phyloP scores from a whole-genome alignment of 306 rosid species.

The Vachellia collinsii region DNA sequence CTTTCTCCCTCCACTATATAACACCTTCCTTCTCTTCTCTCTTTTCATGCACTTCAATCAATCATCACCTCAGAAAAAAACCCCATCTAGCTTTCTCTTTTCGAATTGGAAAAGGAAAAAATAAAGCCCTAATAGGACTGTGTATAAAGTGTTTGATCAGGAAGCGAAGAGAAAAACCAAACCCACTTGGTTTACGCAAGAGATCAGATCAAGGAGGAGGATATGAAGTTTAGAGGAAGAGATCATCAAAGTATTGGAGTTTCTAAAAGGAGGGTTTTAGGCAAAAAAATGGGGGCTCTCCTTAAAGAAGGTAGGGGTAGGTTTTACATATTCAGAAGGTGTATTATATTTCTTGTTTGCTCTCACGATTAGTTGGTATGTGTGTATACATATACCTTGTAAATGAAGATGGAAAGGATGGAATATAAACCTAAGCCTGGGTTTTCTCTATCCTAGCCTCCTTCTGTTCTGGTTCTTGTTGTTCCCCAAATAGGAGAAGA shows the following conservation, averaged over 20 bases:
- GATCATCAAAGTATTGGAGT: slow-evolving; percentile 34
- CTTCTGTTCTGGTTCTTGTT: slow-evolving; percentile 2
- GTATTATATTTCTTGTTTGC: slow-evolving; percentile 51
- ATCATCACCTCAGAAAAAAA: slow-evolving; percentile 35
- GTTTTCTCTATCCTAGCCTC: neutral
- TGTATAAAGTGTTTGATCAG: slow-evolving; percentile 28
- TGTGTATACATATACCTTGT: slow-evolving; percentile 7
- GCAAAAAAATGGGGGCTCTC: slow-evolving; percentile 49
- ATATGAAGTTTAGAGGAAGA: slow-evolving; percentile 40
- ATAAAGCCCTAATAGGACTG: slow-evolving; percentile 28
- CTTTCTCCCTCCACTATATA: slow-evolving; percentile 29
- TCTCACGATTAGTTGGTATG: slow-evolving; percentile 41
- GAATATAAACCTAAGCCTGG: slow-evolving; percentile 1
- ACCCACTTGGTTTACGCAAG: slow-evolving; percentile 14
- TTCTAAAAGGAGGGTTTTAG: slow-evolving; percentile 45
- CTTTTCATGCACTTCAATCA: slow-evolving; percentile 43
- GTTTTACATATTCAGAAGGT: slow-evolving; percentile 57
- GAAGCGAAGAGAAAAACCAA: slow-evolving; percentile 16
- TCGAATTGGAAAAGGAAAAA: slow-evolving; percentile 19
- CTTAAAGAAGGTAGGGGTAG: slow-evolving; percentile 59
- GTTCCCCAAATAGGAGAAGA: neutral
- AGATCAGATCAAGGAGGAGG: slow-evolving; percentile 2
- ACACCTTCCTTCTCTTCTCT: slow-evolving; percentile 3
- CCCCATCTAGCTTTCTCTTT: neutral
- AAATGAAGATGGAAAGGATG: slow-evolving; percentile 17